Percentiles rank a stretch among this genome's conserved stretches.
These are phyloP conservation scores for Penicillium chermesinum DNA, from an alignment of 495 filamentous ascomycete species.

Conservation along the genomic window DNA sequence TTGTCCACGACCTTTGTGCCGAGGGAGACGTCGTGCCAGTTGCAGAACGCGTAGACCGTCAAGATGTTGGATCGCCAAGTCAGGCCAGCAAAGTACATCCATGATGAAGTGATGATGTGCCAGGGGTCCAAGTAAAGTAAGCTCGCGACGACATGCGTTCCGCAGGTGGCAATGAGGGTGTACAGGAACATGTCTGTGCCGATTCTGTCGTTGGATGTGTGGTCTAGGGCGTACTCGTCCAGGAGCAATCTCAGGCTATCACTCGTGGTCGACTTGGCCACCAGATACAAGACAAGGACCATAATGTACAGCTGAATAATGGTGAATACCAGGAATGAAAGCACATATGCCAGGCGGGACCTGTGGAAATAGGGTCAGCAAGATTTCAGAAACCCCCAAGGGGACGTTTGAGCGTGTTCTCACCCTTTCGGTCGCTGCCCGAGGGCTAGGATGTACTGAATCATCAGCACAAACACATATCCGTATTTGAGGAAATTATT, in stretches of 20 bases:
- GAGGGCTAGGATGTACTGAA: conserved; percentile 91
- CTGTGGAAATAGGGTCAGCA: conserved; percentile 33
- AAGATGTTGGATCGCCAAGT: conserved; percentile 89
- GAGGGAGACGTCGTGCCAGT: conserved; percentile 99
- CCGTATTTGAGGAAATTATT: conserved; percentile 81
- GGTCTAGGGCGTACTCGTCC: conserved; percentile 4
- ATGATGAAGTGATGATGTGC: conserved; percentile 98
- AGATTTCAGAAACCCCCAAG: not conserved
- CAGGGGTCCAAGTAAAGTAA: conserved; percentile 96
- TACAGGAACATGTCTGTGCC: conserved; percentile 69
- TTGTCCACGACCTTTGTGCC: conserved; percentile 97
- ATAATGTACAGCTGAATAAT: conserved; percentile 73
- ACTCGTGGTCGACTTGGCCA: conserved; percentile 60
- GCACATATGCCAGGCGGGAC: conserved; percentile 60
- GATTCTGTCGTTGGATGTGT: not conserved
- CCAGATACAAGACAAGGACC: conserved; percentile 74
- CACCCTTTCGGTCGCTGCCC: conserved; percentile 85
- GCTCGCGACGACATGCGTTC: conserved; percentile 89
- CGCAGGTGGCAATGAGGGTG: conserved; percentile 84
- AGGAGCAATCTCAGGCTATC: conserved; percentile 38
- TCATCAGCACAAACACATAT: conserved; percentile 73
- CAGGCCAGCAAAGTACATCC: conserved; percentile 43
- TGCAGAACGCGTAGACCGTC: conserved; percentile 94
- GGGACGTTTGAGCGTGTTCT: not conserved
- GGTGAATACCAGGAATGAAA: conserved; percentile 72